Base-by-base conservation (phyloP, 140 eudicot genomes). In the Senecio squalidus region DNA sequence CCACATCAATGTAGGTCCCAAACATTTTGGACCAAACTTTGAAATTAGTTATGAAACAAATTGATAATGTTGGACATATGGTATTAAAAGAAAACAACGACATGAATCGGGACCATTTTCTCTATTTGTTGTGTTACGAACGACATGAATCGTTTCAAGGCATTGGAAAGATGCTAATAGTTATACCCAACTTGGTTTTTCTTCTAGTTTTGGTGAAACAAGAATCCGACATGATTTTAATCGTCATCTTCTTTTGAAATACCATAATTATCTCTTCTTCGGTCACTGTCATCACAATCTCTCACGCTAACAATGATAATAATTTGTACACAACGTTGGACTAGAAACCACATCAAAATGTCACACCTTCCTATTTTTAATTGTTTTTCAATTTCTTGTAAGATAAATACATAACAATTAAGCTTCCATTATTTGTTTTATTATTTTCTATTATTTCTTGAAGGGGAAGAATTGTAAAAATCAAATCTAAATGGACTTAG, bases 1-100 rank as follows among this genome's bases (percentile, higher is more conserved):
- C 63, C 66, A 57, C 60, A 57, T 57, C 16, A 4, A 25, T n/a
- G 43, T 23, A 33, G 60, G 43, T 26, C 60, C 64, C 20, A 8
- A 58, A 23, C 23, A 31, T 24, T 46, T 67, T 24, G 23, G 43
- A 15, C 51, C 67, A 47, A 57, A 45, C 50, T 67, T 22, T 16
- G 14, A 11, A 45, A 26, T 56, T 16, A 2, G 30, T 31, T 56
- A 52, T 16, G 23, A 28, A 41, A 26, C 16, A 21, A 18, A 20
- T 61, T 44, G 28, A 28, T 59, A 41, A 4, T 4, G 8, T 58
- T 59, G 65, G 25, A 9, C 13, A 59, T 44, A 21, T 18, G 17
- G 9, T 9, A 24, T 15, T 43, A 17, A 61, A 58, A 13, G 24
- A 30, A 14, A 62, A 6, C 24, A 11, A 30, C 47, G 21, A 31